These are phyloP conservation scores for Deuterostichococcus epilithicus DNA, from an alignment of 139 green algal genomes.

Conservation along the genomic window DNA sequence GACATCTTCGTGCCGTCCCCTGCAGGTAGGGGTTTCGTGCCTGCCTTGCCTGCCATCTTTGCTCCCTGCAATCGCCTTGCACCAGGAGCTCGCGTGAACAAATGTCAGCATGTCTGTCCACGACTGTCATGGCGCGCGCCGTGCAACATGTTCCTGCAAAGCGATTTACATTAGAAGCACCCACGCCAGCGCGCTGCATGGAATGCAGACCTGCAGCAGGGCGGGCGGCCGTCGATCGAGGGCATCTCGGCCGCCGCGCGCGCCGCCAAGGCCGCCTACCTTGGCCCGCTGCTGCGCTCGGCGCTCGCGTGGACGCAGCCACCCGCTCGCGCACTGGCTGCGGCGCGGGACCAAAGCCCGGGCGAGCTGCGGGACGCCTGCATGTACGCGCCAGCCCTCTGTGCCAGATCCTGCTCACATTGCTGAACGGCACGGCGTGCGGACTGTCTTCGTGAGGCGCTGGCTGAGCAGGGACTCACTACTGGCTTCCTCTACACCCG, in stretches of 20 bases:
- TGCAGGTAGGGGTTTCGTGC: constrained; percentile 4
- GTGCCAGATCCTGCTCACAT: neutral
- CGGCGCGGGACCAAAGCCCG: constrained; percentile 30
- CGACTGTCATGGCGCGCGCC: too few relatives aligned
- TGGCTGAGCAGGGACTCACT: too few relatives aligned
- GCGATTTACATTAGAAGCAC: too few relatives aligned
- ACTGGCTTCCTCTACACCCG: too few relatives aligned
- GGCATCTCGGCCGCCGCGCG: neutral
- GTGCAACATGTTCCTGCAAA: too few relatives aligned
- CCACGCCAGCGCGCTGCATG: neutral
- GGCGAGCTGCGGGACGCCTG: constrained; percentile 64
- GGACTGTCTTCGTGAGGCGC: too few relatives aligned
- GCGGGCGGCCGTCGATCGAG: neutral
- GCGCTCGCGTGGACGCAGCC: constrained; percentile 46
- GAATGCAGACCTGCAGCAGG: neutral
- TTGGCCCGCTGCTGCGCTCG: constrained; percentile 52
- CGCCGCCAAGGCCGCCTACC: constrained; percentile 23
- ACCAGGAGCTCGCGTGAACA: neutral
- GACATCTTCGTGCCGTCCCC: neutral
- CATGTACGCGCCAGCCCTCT: constrained; percentile 27
- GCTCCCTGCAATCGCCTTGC: neutral
- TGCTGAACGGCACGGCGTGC: constrained; percentile 5
- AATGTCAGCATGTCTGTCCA: too few relatives aligned
- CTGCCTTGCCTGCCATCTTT: too few relatives aligned
- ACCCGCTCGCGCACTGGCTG: constrained; percentile 37